These are phyloP conservation scores for Anisogramma anomala DNA, from an alignment of 2,329 filamentous ascomycete species.

Conservation along the genomic window DNA sequence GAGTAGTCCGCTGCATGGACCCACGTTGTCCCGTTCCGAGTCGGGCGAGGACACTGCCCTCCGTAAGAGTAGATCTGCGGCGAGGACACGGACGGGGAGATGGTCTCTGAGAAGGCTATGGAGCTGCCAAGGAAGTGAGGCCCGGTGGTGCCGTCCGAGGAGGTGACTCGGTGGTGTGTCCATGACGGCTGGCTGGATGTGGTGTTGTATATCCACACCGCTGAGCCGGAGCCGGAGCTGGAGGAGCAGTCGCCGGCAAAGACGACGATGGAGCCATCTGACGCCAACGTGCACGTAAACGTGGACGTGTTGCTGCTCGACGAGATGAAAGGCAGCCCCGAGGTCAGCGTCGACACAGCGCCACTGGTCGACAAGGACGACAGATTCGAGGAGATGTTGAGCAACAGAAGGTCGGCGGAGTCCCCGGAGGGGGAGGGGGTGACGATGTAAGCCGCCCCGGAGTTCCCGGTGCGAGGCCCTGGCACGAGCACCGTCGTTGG, in stretches of 20 bases:
- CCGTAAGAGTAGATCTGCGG: slow-evolving; percentile 66
- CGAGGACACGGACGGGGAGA: slow-evolving; percentile 39
- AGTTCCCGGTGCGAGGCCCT: slow-evolving; percentile 23
- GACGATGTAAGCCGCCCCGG: slow-evolving; percentile 58
- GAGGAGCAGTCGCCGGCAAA: slow-evolving; percentile 61
- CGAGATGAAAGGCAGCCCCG: slow-evolving; percentile 51
- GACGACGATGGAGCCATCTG: slow-evolving; percentile 58
- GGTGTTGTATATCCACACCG: slow-evolving; percentile 58
- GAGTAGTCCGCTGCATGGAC: slow-evolving; percentile 64
- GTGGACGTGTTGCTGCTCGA: slow-evolving; percentile 36
- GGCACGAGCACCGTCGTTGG: slow-evolving; percentile 61
- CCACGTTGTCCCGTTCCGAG: slow-evolving; percentile 40
- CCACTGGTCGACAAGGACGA: slow-evolving; percentile 32
- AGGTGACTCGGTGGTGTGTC: slow-evolving; percentile 22
- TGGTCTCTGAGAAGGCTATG: slow-evolving; percentile 56
- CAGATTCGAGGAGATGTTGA: slow-evolving; percentile 53
- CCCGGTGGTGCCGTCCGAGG: slow-evolving; percentile 18
- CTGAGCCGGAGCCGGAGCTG: slow-evolving; percentile 34
- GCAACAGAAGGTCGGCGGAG: slow-evolving; percentile 43
- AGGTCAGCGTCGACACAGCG: slow-evolving; percentile 35
- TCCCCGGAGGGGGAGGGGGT: slow-evolving; percentile 32
- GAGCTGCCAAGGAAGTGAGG: slow-evolving; percentile 43
- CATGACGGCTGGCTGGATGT: slow-evolving; percentile 32
- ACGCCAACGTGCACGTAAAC: slow-evolving; percentile 57
- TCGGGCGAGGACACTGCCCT: slow-evolving; percentile 65